Evolutionary conservation across 2,329 filamentous ascomycete species (phyloP), one percentile per base, ranked within the genome.

Genomic region (Huntiella bhutanensis): DNA sequence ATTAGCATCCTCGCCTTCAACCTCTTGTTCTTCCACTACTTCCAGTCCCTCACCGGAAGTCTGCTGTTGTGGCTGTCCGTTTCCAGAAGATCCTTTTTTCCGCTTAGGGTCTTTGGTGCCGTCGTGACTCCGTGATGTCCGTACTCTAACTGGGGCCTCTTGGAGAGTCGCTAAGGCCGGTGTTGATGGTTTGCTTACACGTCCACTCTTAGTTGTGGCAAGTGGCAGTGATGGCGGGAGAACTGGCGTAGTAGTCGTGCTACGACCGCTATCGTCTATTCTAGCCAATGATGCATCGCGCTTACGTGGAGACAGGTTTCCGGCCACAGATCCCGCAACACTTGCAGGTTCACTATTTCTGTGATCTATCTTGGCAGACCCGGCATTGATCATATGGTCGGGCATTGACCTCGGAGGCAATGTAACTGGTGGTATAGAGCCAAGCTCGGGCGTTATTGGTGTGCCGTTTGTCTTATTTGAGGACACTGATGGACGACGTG

Each of bases 111-210:
- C 42, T 10, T 45, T 50, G 15, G 33, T 37, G 16, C 62, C 62
- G 32, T 52, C 51, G 7, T 54, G 58, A 46, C 64, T 69, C 19
- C 74, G 65, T 2, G 73, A 68, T 2, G 71, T 66, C 45, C 75
- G 62, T 12, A 73, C 67, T 46, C 73, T 64, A 2, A 41, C 44
- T 13, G 44, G 41, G 5, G 66, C 64, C 43, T 80, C 75, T 33
- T 73, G 69, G 52, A 79, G 77, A 3, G 66, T 71, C 4, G 69
- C 66, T 43, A 77, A 55, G 3, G 74, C 71, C 11, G 75, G 76
- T 1, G 76, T 80, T 3, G 75, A 79, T 2, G 75, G 75, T 56
- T 80, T 80, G 57, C 75, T 79, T 8, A 75, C 72, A 48, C 75
- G 66, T 2, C 75, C 75, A 51, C 73, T 78, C 60, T 80, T 80